Base-by-base conservation (phyloP, 148 eudicot species). In the Bassia scoparia region DNA sequence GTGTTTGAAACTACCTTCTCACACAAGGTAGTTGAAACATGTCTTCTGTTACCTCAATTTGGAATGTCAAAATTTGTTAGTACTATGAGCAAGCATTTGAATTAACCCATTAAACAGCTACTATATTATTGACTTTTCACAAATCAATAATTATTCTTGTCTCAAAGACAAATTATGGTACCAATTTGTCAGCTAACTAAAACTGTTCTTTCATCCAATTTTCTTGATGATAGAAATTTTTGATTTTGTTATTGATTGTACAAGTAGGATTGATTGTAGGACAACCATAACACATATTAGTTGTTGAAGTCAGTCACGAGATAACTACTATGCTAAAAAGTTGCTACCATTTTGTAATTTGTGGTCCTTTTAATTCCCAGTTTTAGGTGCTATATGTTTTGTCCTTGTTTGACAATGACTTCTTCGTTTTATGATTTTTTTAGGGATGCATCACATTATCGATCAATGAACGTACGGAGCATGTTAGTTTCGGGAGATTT, bases 341-440 rank as follows among this genome's bases (percentile, higher is more conserved):
- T n/a, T 63, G 41, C 15, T 20, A 35, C 48, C 7, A 35, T 21
- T 15, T 7, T 61, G 37, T 24, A 24, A 48, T 8, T 24, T 17
- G 73, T 74, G 77, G 81, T 79, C 81, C 77, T 37, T 9, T 18
- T 14, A 27, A 31, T 64, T 23, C 31, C 58, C 62, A 58, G 76
- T 27, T 67, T 73, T 73, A 68, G 74, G 78, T 61, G 41, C 67
- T 41, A 41, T 52, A 50, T 50, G 24, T 10, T 74, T 43, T 34
- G 81, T 79, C 74, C 78, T 74, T 61, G 70, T 79, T 74, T 74
- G 78, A 69, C 71, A 63, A 44, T 74, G 78, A 74, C 78, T 69
- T 63, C 67, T 52, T 66, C 41, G 30, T 61, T 24, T 12, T 49
- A 34, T 27, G 18, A 48, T 17, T 54, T 54, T 74, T 50, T 78